Evolutionary conservation across 495 filamentous ascomycete species (phyloP), one percentile per base, ranked within the genome.

Genomic region (Penicillium simplicissimum): DNA sequence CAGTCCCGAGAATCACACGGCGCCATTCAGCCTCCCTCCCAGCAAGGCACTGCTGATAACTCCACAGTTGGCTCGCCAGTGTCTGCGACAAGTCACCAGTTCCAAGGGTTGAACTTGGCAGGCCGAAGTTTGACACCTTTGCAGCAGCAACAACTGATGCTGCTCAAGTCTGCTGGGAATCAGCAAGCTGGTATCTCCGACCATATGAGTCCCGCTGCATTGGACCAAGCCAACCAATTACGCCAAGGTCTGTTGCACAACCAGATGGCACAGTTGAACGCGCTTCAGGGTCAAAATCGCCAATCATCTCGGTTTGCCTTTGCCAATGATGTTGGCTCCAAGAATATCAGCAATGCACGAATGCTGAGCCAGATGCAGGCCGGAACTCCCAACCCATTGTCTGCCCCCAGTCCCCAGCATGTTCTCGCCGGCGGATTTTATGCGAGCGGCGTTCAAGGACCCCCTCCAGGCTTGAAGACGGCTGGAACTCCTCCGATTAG

Each of bases 401-500:
- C 90, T 80, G 75, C 84, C 66, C 71, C 87, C 72, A 73, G 79
- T 65, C 71, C 78, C 37, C 82, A 82, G 60, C 81, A 82, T 37
- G 61, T 67, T 31, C 73, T 79, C 35, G 61, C 72, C 21, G 70
- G 74, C 47, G 76, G 72, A 25, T 84, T 82, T 62, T 84, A 84
- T 62, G 72, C 81, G 11, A 84, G 81, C 58, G 80, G 80, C 15
- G 90, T 97, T 56, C 91, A 95, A 68, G 93, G 93, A 4, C 95
- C 95, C 15, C 96, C 96, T 52, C 96, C 96, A 2, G 96, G 96
- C 3, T 82, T 99, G 55, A 98, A 99, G 78, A 92, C 93, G 4
- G 90, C 92, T 1, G 92, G 92, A 34, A 96, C 93, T 11, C 94
- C 95, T 52, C 95, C 95, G 6, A 89, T 90, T 60, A 87, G 82